Evolutionary conservation across 306 rosid genomes (phyloP), one percentile per base, ranked within the genome.

Genomic region (Trichosanthes truncata): DNA sequence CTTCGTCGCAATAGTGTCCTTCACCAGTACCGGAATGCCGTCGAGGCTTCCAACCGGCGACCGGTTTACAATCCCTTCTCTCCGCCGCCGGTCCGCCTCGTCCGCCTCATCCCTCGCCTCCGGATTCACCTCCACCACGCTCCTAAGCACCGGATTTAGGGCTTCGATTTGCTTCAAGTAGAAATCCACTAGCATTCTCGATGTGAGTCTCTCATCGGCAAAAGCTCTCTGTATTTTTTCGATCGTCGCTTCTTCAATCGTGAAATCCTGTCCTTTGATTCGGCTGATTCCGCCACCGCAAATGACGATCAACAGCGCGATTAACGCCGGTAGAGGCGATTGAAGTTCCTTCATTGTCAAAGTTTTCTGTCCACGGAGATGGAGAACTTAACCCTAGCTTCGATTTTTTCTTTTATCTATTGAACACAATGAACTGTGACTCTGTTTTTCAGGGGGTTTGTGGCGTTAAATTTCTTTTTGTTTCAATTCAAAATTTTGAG

Each of bases 71-170:
- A 21, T 40, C 13, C 43, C 48, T 31, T 57, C 56, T 63, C 45
- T 63, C 74, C 93, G 85, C 65, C 93, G 87, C 0, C 71, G 62
- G 82, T 90, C 97, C 4, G 91, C 94, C 68, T 81, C 21, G 41
- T 85, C 90, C 62, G 90, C 94, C 45, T 88, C 90, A 78, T 78
- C 81, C 18, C 80, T 79, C 3, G 87, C 91, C 52, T 89, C 93
- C 1, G 94, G 94, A 80, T 90, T 92, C 59, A 92, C 72, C 63
- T 92, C 94, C 81, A 90, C 81, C 45, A 92, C 91, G 48, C 88
- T 81, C 55, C 80, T 74, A 31, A 92, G 94, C 38, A 62, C 20
- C 8, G 93, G 93, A 83, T 90, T 89, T 18, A 88, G 74, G 29
- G 74, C 26, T 4, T 41, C 20, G 83, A 90, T 90, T 68, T 53